A percentile compares a stretch with the other conserved stretches of the same genome.
phyloP scores from a whole-genome alignment of 352 stramenopile species.

The Pythium diclinum region DNA sequence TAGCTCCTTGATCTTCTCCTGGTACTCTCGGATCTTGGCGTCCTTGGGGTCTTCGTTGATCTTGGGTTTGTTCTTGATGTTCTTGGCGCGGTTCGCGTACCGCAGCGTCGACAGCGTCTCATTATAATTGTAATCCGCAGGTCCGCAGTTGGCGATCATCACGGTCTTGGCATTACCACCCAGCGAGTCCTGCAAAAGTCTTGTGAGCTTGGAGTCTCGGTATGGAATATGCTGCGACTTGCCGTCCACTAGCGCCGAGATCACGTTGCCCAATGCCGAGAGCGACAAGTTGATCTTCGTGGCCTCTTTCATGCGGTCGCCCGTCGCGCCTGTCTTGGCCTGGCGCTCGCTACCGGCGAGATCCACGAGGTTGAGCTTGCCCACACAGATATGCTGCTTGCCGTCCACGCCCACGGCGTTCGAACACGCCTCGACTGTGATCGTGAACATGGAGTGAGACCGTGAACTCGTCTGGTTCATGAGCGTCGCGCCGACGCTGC shows the following conservation, averaged over 20 bases:
- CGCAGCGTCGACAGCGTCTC: conserved; percentile 91
- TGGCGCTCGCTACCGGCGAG: conserved; percentile 70
- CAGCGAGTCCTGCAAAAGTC: conserved; percentile 95
- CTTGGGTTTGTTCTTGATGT: conserved; percentile 99
- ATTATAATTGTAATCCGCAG: conserved; percentile 98
- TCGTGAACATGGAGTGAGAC: conserved; percentile 97
- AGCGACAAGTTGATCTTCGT: conserved; percentile 82
- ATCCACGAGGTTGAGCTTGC: conserved; percentile 95
- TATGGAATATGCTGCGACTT: conserved; percentile 90
- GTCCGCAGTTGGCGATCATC: conserved; percentile 97
- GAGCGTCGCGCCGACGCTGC: conserved; percentile 91
- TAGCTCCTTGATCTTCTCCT: conserved; percentile 95
- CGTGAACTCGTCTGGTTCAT: conserved; percentile 98
- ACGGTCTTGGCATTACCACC: conserved; percentile 98
- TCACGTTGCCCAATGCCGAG: conserved; percentile 81
- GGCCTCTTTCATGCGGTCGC: conserved; percentile 68
- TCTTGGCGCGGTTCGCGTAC: conserved; percentile 98
- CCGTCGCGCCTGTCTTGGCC: conserved; percentile 69
- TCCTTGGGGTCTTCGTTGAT: conserved; percentile 99
- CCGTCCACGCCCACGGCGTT: conserved; percentile 47
- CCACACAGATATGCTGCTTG: conserved; percentile 93
- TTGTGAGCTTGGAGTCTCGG: conserved; percentile 97
- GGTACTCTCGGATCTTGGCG: conserved; percentile 96
- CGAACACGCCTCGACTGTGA: conserved; percentile 94
- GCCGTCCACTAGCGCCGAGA: conserved; percentile 81